Base-by-base conservation (phyloP, 1,139 yeast species). In the Geotrichum histeridarum region DNA sequence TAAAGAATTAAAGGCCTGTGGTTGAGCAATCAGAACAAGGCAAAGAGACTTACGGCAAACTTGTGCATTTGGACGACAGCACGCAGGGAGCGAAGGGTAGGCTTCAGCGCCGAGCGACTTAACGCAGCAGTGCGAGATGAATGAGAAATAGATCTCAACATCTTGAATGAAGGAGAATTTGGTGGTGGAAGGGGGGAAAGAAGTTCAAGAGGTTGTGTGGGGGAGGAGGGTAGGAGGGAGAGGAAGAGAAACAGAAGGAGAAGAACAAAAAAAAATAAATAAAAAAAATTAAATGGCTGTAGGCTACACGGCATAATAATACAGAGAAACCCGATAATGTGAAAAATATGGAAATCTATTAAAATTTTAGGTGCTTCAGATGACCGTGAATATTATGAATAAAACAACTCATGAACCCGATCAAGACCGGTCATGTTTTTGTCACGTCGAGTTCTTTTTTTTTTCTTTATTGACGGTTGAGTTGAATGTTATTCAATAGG, bases 71-170 rank as follows among this genome's bases (percentile, higher is more conserved):
- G 56, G 15, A 53, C 46, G 41, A 41, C 42, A 54, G 58, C 48
- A 27, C 56, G 54, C 17, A 55, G 42, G 38, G 53, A 49, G 49
- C 55, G 54, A 43, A 54, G 46, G 42, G 46, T 27, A 42, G 57
- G 42, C 46, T 52, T 50, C 43, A 48, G 50, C 48, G 54, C 57
- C 33, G 51, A 46, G 38, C 56, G 52, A 45, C 57, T 53, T 17
- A 45, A 31, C 27, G 49, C 17, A 32, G 49, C 15, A 46, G 50
- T 55, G 51, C 55, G 54, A 53, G 60, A 55, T 45, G 60, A 55
- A 44, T 58, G 59, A 44, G 57, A 54, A 39, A 56, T 33, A 42
- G 61, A 56, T 58, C 62, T 59, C 59, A 60, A 54, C 62, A 60
- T 60, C 50, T 44, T 56, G 51, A 18, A 32, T 44, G 14, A 41